Evolutionary conservation across 2,329 filamentous ascomycete genomes (phyloP).

Genomic region (Fusarium nygamai): DNA sequence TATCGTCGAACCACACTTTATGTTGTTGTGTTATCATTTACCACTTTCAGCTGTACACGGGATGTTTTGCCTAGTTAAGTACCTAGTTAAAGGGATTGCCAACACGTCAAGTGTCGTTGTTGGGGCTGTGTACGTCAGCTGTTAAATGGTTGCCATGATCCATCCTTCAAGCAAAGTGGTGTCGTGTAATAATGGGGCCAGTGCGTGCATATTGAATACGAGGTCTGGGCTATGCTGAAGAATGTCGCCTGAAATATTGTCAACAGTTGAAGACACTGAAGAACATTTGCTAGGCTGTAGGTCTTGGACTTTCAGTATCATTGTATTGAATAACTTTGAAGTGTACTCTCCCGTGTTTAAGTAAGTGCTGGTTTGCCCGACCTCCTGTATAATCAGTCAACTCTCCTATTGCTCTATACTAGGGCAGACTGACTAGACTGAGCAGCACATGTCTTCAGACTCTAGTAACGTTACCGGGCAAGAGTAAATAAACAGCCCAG

Average conservation of each 20-base stretch:
- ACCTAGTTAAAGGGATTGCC: neutral
- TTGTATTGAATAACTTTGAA: neutral
- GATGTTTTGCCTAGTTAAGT: neutral
- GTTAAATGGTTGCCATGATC: neutral
- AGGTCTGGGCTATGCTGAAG: conserved; percentile 1
- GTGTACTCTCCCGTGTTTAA: neutral
- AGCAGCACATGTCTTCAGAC: neutral
- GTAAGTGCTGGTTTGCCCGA: neutral
- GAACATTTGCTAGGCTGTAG: no score
- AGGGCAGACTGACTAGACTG: neutral
- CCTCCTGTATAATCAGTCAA: neutral
- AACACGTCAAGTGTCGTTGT: neutral
- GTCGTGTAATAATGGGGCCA: neutral
- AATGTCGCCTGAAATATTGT: neutral
- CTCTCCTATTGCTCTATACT: neutral
- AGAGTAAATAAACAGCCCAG: neutral
- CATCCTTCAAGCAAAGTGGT: neutral
- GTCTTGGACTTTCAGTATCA: neutral
- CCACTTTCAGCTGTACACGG: neutral
- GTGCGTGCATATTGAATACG: conserved; percentile 16
- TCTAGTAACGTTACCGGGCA: neutral
- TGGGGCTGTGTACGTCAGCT: conserved; percentile 10
- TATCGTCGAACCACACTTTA: neutral
- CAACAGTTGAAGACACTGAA: neutral
- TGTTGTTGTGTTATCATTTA: neutral